These are phyloP conservation scores for Fraxinus cuspidata DNA, from an alignment of 257 asterid species.

Conservation along the genomic window DNA sequence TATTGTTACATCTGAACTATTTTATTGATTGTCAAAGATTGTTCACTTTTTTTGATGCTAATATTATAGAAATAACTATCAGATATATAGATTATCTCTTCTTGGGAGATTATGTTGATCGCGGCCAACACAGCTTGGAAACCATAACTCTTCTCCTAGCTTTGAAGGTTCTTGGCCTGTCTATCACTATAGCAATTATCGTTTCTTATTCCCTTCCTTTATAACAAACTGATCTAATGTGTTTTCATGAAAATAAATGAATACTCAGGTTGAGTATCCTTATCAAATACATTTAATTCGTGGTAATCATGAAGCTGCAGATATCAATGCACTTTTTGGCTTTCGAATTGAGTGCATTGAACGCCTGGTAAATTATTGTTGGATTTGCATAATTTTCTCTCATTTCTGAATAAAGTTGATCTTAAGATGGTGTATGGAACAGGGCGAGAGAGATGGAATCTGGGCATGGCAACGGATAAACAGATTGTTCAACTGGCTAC, in stretches of 20 bases:
- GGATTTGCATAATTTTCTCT: not conserved
- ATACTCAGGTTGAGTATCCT: slow-evolving; percentile 79
- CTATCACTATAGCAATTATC: slow-evolving; percentile 19
- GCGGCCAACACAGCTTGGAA: slow-evolving; percentile 99
- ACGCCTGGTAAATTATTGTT: slow-evolving; percentile 68
- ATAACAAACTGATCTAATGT: slow-evolving; percentile 24
- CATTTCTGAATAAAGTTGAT: slow-evolving; percentile 18
- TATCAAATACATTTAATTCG: slow-evolving; percentile 89
- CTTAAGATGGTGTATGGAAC: slow-evolving; percentile 33
- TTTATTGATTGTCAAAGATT: not conserved
- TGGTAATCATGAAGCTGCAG: slow-evolving; percentile 99
- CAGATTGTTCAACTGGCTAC: slow-evolving; percentile 98
- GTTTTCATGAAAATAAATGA: slow-evolving; percentile 22
- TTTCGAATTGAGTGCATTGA: slow-evolving; percentile 98
- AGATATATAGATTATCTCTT: slow-evolving; percentile 97
- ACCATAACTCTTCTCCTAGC: slow-evolving; percentile 94
- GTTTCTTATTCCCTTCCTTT: slow-evolving; percentile 13
- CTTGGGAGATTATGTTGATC: slow-evolving; percentile 98
- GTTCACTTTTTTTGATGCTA: slow-evolving; percentile 30
- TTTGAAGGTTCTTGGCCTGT: slow-evolving; percentile 60
- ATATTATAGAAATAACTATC: slow-evolving; percentile 36
- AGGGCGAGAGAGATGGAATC: slow-evolving; percentile 99
- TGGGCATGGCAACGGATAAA: slow-evolving; percentile 98
- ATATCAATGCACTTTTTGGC: slow-evolving; percentile 97
- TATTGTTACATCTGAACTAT: slow-evolving; percentile 8